phyloP scores from a whole-genome alignment of 2,329 filamentous ascomycete species.

The Alternaria sp. region DNA sequence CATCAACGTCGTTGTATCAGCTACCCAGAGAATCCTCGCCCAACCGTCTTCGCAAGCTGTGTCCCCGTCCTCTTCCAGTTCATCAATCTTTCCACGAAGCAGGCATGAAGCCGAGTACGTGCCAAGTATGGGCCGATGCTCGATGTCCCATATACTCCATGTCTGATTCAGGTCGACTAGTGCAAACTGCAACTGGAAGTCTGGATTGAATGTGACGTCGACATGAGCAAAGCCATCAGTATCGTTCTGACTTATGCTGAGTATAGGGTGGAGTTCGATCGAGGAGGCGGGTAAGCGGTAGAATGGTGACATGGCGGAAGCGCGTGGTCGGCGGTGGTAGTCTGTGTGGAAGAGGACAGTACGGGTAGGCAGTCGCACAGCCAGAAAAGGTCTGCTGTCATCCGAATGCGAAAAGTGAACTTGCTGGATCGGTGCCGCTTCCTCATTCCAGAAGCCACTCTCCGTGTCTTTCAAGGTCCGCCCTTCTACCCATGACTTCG shows the following conservation, averaged over 20 bases:
- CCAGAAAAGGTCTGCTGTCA: conserved; percentile 55
- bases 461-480: conserved; percentile 53
- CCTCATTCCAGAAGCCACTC: conserved; percentile 62
- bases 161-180: conserved; percentile 69
- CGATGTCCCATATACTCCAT: conserved; percentile 73
- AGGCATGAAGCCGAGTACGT: conserved; percentile 45
- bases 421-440: conserved; percentile 61
- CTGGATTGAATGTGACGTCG: conserved; percentile 71
- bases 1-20: conserved; percentile 56
- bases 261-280: conserved; percentile 63
- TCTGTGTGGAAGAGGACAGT: conserved; percentile 57
- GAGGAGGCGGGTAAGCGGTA: conserved; percentile 52
- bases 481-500: conserved; percentile 56
- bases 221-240: conserved; percentile 64
- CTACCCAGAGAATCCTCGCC: conserved; percentile 58
- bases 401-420: conserved; percentile 57
- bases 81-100: conserved; percentile 30
- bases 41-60: conserved; percentile 53
- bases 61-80: conserved; percentile 2
- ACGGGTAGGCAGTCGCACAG: conserved; percentile 55
- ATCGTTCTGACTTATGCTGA: conserved; percentile 58
- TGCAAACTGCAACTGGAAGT: conserved; percentile 65
- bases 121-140: conserved; percentile 26
- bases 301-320: conserved; percentile 20
- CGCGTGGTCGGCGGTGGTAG: conserved; percentile 18